Percentiles rank a stretch among this genome's conserved stretches.
phyloP scores from a whole-genome alignment of 257 asterid genomes.

The Jacaranda copaia region DNA sequence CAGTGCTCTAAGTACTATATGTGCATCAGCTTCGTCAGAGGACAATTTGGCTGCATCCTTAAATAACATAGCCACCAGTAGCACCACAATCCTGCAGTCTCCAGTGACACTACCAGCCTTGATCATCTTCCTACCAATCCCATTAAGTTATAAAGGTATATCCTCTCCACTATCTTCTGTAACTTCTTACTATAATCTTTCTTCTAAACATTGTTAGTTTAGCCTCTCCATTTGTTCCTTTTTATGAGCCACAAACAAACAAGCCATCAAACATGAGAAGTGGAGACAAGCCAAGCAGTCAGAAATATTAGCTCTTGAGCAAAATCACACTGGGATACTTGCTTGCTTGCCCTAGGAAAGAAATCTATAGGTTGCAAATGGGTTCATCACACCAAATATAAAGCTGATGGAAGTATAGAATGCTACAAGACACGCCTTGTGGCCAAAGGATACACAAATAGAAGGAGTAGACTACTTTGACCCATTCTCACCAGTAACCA shows the following conservation, averaged over 20 bases:
- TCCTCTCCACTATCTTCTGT: not conserved
- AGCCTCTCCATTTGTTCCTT: not conserved
- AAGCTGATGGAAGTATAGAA: too few relatives aligned
- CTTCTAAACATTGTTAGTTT: not conserved
- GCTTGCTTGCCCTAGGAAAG: too few relatives aligned
- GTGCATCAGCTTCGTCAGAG: conserved; percentile 98
- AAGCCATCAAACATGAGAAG: not conserved
- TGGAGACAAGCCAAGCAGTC: not conserved
- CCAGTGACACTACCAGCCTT: too few relatives aligned
- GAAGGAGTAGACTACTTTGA: too few relatives aligned
- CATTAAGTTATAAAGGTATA: too few relatives aligned
- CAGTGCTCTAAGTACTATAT: conserved; percentile 90
- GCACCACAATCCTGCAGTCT: conserved; percentile 21
- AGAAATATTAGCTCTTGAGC: not conserved
- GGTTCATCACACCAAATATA: too few relatives aligned
- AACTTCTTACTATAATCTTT: not conserved
- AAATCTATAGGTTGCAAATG: too few relatives aligned
- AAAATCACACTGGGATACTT: too few relatives aligned
- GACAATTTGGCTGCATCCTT: conserved; percentile 89
- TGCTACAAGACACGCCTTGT: too few relatives aligned
- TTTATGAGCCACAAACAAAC: not conserved
- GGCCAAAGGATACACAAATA: too few relatives aligned
- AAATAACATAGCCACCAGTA: conserved; percentile 77
- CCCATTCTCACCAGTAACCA: too few relatives aligned
- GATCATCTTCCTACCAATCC: too few relatives aligned